Percentiles rank a stretch among this genome's conserved stretches.
These are phyloP conservation scores for Neurospora sp. DNA, from an alignment of 495 filamentous ascomycete genomes.

Conservation along the genomic window DNA sequence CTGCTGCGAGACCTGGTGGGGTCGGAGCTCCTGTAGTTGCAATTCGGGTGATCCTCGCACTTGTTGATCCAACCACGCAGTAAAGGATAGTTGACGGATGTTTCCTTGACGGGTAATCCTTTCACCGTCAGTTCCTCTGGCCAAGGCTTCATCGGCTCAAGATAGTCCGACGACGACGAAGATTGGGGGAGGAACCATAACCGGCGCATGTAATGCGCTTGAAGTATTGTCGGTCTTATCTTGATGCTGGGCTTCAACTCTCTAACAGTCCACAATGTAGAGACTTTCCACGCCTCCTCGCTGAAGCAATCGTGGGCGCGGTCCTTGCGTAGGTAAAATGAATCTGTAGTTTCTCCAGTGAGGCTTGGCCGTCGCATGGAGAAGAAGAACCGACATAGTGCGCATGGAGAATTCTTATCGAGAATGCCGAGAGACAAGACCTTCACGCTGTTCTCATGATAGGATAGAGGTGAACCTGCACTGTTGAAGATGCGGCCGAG, in stretches of 20 bases:
- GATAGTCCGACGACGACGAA: too few relatives aligned
- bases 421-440: fast-evolving
- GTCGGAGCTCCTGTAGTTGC: not conserved
- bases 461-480: too few relatives aligned
- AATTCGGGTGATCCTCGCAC: not conserved
- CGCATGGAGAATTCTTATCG: not conserved
- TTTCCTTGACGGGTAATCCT: not conserved
- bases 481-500: not conserved
- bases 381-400: not conserved
- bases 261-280: too few relatives aligned
- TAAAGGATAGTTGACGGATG: not conserved
- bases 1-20: fast-evolving
- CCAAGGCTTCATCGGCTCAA: too few relatives aligned
- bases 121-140: too few relatives aligned
- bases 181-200: not conserved
- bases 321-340: not conserved
- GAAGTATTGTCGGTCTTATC: too few relatives aligned
- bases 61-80: not conserved
- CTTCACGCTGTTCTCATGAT: not conserved
- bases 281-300: too few relatives aligned
- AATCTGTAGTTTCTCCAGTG: fast-evolving
- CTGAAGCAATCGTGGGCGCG: too few relatives aligned
- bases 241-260: too few relatives aligned
- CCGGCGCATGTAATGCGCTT: too few relatives aligned
- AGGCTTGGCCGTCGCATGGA: not conserved